phyloP scores from a whole-genome alignment of 179 eudicot genomes.

The Patellifolia procumbens region DNA sequence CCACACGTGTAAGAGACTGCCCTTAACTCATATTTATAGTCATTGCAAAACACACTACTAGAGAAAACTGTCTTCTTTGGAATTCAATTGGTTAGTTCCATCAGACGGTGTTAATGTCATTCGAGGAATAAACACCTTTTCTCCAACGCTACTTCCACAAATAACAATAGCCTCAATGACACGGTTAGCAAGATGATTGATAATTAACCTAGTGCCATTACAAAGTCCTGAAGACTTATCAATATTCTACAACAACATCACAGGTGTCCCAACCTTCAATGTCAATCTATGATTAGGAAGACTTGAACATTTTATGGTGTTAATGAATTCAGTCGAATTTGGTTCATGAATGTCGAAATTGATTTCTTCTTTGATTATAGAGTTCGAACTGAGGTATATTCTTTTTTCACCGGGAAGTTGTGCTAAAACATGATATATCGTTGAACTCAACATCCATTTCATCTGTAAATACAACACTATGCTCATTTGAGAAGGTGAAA shows the following conservation, averaged over 20 bases:
- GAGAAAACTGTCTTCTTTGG: background rate
- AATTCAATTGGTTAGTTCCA: background rate
- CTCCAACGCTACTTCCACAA: background rate
- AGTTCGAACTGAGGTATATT: background rate
- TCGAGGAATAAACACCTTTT: background rate
- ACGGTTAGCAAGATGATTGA: background rate
- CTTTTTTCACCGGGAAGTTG: background rate
- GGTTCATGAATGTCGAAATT: background rate
- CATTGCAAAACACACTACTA: background rate
- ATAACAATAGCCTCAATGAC: background rate
- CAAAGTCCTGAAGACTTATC: background rate
- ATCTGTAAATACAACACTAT: too few relatives aligned
- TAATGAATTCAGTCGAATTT: background rate
- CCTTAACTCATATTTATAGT: too few relatives aligned
- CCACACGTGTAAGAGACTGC: too few relatives aligned
- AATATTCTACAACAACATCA: background rate
- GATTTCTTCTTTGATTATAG: background rate
- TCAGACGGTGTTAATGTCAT: background rate
- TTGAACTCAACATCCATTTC: background rate
- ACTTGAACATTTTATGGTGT: background rate
- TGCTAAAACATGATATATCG: background rate
- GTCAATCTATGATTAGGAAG: background rate
- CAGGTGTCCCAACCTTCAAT: background rate
- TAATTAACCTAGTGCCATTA: background rate
- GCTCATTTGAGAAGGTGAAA: too few relatives aligned